Base-by-base conservation (phyloP, 108 stramenopile species). In the Craspedostauros australis region DNA sequence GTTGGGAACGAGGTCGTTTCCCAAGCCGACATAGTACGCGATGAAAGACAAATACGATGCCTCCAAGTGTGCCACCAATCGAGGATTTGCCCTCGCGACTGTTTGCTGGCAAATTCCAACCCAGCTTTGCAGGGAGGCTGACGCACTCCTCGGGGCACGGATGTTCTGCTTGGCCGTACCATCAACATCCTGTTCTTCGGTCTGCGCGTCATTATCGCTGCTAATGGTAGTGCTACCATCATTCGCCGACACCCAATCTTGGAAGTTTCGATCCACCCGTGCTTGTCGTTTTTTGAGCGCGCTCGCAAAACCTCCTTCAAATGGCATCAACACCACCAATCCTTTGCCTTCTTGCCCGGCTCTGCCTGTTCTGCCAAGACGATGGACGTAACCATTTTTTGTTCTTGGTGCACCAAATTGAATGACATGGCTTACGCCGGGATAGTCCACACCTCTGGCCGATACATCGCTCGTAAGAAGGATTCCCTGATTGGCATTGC, bases 381-480 rank as follows among this genome's bases (percentile, higher is more conserved):
- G 77, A 76, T 96, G 95, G 29, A 95, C 68, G 70, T 96, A 96
- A 53, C 84, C 76, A 36, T 85, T 86, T 40, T 69, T 46, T 11
- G 29, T 69, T 5, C 77, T 65, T 14, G 96, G 79, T 24, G 87
- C 59, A 19, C 93, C 87, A 48, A 86, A 62, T 82, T 80, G 36
- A 76, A 87, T 68, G 68, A 95, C 72, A 28, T 59, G 45, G n/a
- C 58, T 53, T 4, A 73, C 56, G 25, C 54, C 60, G n/a, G 72
- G 72, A 53, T 73, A 73, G 69, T 96, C 95, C 30, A 96, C 64
- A 22, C 95, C 95, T 31, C 95, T 57, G 14, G 95, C 93, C 5
- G 86, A 85, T 11, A 96, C 92, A 68, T 96, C 95, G 51, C 70
- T 82, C 22, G 94, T 74, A 70, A 96, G 88, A 40, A 96, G 61